Evolutionary conservation across 352 stramenopile genomes (phyloP), one percentile per base, ranked within the genome.

Genomic region (Pythium folliculosum): DNA sequence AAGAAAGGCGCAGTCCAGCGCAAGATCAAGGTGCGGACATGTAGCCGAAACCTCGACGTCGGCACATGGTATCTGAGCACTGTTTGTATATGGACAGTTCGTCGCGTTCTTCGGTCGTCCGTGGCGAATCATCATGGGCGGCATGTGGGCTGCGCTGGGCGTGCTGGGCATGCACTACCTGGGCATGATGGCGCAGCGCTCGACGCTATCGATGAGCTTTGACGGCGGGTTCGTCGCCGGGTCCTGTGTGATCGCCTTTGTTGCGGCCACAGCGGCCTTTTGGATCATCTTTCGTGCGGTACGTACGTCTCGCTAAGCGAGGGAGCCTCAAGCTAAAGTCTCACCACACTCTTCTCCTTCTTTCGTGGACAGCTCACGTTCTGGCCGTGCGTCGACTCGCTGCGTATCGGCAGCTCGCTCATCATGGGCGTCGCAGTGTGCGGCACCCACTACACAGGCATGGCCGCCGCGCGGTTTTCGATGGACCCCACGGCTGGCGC

Each of bases 111-210:
- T 91, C 57, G 89, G 77, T 2, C 74, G 78, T 3, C 74, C 88
- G 10, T 81, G 72, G 58, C 70, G 77, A 6, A 90, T 90, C 57
- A 67, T 76, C 9, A 56, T 78, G 7, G 81, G 79, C 10, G 78
- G 77, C 2, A 35, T 88, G 10, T 84, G 86, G 23, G 80, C 83
- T 1, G 81, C 79, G 1, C 51, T 89, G 3, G 83, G 83, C 8
- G 81, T 91, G 9, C 77, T 91, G 14, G 80, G 81, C 2, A 91
- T 91, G 83, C 83, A 90, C 60, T 91, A 88, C 69, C 53, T 90
- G n/a, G 83, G 81, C 13, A 91, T 91, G 83, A 72, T 87, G 67
- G 83, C 77, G 1, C 77, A 90, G 62, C 81, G 80, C 52, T 70
- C 78, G 16, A 71, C 82, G 27, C 57, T 73, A 0, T 56, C 60